Base-by-base conservation (phyloP, 345 rosid genomes). In the Euphorbia lathyris region DNA sequence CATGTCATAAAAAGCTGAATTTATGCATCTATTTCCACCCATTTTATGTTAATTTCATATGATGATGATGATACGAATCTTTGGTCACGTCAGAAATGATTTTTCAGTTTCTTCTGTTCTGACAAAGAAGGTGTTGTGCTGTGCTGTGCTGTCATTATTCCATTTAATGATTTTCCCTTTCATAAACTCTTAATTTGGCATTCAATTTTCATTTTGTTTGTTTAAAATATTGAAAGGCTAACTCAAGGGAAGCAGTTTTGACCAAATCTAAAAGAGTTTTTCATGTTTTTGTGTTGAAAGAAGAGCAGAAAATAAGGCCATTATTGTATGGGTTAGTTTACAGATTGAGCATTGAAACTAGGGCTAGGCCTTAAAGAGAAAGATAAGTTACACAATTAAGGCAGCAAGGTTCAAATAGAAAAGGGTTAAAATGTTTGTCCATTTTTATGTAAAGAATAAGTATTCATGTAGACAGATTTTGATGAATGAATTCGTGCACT, bases 1-100 rank as follows among this genome's bases (percentile, higher is more conserved):
- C 38, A 34, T 34, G 38, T 34, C 3, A 3, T 34, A 34, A 34
- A 34, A 34, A 16, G 23, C 25, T 62, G 1, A 25, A 6, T 65
- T 10, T 32, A 23, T 22, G 16, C 23, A n/a, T 36, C 16, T 65
- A 53, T 19, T 11, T 12, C 9, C 20, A 3, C 7, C 74, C 63
- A 25, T 58, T 58, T 72, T 27, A 45, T 59, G 52, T 48, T 48
- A 48, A 48, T 13, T 48, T 13, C n/a, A 48, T 48, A 40, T 40
- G 11, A 40, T 5, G 2, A 14, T 51, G 53, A 25, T 65, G 42
- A 32, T 48, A 32, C 58, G 75, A 83, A 77, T 79, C 83, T 83
- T 75, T 73, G 77, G 79, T 78, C 84, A 60, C 81, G 76, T 80
- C 83, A 74, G 78, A 70, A 36, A 65, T 58, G 84, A 79, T 84